A percentile compares a stretch with the other conserved stretches of the same genome.
phyloP scores from a whole-genome alignment of 75 land plant genomes.

The Sequoiadendron giganteum region DNA sequence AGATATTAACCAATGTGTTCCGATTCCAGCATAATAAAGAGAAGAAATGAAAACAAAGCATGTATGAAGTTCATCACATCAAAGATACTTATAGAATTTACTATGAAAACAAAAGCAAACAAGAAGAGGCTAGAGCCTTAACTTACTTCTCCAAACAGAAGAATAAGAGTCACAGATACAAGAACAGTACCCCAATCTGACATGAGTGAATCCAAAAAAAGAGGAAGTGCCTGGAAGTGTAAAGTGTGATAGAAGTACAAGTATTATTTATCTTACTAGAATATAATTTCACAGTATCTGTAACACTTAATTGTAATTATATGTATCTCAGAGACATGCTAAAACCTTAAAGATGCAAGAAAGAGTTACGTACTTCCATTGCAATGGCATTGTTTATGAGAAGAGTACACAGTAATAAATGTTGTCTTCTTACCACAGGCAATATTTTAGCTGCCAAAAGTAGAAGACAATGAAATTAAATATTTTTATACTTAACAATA shows the following conservation, averaged over 20 bases:
- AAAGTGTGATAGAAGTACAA: background rate
- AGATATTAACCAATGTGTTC: background rate
- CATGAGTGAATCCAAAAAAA: constrained; percentile 60
- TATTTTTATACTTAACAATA: background rate
- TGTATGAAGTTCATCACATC: background rate
- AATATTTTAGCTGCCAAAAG: constrained; percentile 17
- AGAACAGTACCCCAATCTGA: constrained; percentile 57
- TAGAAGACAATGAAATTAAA: background rate
- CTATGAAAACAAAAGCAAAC: background rate
- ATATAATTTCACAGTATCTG: background rate
- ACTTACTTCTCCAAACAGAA: constrained; percentile 70
- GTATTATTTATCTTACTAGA: background rate
- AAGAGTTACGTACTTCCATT: constrained; percentile 27
- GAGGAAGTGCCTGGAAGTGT: constrained; percentile 54
- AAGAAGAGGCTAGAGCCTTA: background rate
- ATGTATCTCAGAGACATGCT: background rate
- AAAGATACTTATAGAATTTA: background rate
- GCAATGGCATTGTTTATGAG: constrained; percentile 33
- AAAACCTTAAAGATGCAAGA: background rate
- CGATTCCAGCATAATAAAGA: background rate
- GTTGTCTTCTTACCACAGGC: constrained; percentile 39
- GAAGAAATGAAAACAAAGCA: background rate
- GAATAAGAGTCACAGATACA: constrained; percentile 68
- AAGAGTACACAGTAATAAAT: constrained; percentile 30
- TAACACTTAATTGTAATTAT: background rate